Base-by-base conservation (phyloP, 345 rosid species). In the Durio zibethinus region DNA sequence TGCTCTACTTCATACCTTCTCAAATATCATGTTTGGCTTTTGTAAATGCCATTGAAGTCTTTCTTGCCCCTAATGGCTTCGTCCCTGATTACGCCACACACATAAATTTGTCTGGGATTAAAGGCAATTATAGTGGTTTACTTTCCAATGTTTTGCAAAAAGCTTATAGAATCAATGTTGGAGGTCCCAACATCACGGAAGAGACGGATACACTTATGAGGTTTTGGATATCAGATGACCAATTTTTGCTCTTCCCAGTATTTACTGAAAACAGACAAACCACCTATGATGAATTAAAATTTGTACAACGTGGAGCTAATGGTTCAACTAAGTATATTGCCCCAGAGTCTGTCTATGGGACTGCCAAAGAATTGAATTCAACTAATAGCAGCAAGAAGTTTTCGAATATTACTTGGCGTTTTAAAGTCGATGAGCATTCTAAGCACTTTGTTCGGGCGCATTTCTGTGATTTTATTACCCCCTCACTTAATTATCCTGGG, bases 41-140 rank as follows among this genome's bases (percentile, higher is more conserved):
- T 61, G 70, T 90, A 29, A 93, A 87, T 53, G 98, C 96, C 68
- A 83, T 91, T 0, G 96, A 90, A 81, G 87, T 83, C 65, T 89
- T 93, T 77, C 79, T 67, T 16, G 83, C 78, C 27, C 87, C 82
- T 10, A 56, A 72, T 6, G 66, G 79, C 42, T 77, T 87, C 56
- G 69, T 84, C 63, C 77, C 80, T 29, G 56, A 73, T 25, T 10
- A 43, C 1, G 43, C 76, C 3, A n/a, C 27, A 21, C 74, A 14
- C 20, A 45, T 82, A n/a, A 83, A 61, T 33, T 4, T 45, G 25
- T 7, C 45, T 1, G 76, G 50, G 1, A 50, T 0, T 3, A 40
- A 6, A 0, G 9, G 64, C 16, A 53, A 52, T 54, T 74, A 57
- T 52, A 10, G 18, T 0, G 82, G 74, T 7, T 12, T 79, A 18